Percentiles rank a stretch among this genome's conserved stretches.
Conservation (phyloP, 2,329 filamentous ascomycete genomes). For the Aureobasidium sp. region DNA sequence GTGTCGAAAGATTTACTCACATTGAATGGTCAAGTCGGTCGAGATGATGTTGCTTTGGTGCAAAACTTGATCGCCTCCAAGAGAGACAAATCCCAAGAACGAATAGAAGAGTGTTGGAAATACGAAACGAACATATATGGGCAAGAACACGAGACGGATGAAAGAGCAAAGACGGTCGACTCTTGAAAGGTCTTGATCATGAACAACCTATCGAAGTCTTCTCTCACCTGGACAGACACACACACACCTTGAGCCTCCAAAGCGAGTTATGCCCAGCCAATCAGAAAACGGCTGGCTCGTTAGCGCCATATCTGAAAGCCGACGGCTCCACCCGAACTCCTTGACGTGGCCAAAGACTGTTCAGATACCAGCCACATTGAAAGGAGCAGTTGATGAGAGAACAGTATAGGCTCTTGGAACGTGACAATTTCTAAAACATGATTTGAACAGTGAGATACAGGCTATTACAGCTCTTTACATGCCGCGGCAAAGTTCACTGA, state of each 20-base stretch:
- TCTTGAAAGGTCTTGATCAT: slow-evolving; percentile 8
- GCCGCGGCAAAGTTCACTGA: not conserved
- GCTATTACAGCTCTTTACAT: not conserved
- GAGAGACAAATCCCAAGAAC: not conserved
- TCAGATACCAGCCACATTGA: not conserved
- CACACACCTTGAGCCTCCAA: slow-evolving; percentile 15
- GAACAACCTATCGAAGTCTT: slow-evolving; percentile 13
- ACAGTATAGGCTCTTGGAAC: not conserved
- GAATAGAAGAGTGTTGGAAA: not conserved
- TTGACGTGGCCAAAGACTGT: not conserved
- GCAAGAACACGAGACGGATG: not conserved
- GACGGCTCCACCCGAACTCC: slow-evolving; percentile 7
- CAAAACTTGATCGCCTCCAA: slow-evolving; percentile 15
- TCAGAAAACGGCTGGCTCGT: not conserved
- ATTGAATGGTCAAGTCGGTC: not conserved
- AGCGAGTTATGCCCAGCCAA: slow-evolving; percentile 13
- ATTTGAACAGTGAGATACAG: too few relatives aligned
- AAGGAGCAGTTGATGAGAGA: too few relatives aligned
- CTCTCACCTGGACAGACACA: slow-evolving; percentile 9
- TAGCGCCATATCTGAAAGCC: slow-evolving; percentile 8
- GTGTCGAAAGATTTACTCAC: not conserved
- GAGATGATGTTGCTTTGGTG: slow-evolving; percentile 14
- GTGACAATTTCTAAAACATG: accelerated
- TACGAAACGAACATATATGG: not conserved
- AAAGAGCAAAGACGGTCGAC: not conserved